Evolutionary conservation across 164 flowering plant species (phyloP), one percentile per base, ranked within the genome.

Genomic region (Aristolochia contorta): DNA sequence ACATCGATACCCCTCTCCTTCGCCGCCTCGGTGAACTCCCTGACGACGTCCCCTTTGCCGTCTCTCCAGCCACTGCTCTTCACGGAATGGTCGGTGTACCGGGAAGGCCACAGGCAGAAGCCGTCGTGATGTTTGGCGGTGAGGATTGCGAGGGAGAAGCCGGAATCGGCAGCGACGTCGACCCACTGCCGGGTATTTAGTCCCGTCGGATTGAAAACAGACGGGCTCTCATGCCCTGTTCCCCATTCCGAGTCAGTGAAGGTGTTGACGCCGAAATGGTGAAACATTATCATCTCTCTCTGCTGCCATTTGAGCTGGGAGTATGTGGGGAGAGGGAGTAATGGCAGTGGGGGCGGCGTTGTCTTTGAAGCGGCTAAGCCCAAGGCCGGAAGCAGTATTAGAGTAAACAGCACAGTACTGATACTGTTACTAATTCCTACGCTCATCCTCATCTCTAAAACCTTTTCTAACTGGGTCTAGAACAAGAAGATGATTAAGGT

Each of bases 101-200:
- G 56, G 0, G 96, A 86, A 37, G 97, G 97, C 98, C 97, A 93
- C 37, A 93, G 27, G 67, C 98, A 89, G 64, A 93, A 93, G 19
- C 97, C 98, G 49, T 90, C 97, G 47, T 90, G 97, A 69, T 93
- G 97, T 62, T 93, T 93, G 14, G 98, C 94, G 0, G 98, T 93
- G 55, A 93, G 82, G 22, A 89, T 85, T 59, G 83, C 66, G 3
- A 89, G 76, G 0, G 89, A 78, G 47, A 84, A 16, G 1, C 97
- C 96, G 0, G 87, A 76, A 2, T 70, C 62, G 0, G 67, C 71
- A 0, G 91, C 96, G 0, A 72, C 71, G 6, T 63, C 75, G 20
- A 77, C 80, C 96, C 98, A 93, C 58, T 93, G 98, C 63, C 25
- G 50, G 2, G 97, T 70, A 47, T 90, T 55, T 21, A 93, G 84